Base-by-base conservation (phyloP, 2,329 filamentous ascomycete species). In the Cladophialophora exuberans region DNA sequence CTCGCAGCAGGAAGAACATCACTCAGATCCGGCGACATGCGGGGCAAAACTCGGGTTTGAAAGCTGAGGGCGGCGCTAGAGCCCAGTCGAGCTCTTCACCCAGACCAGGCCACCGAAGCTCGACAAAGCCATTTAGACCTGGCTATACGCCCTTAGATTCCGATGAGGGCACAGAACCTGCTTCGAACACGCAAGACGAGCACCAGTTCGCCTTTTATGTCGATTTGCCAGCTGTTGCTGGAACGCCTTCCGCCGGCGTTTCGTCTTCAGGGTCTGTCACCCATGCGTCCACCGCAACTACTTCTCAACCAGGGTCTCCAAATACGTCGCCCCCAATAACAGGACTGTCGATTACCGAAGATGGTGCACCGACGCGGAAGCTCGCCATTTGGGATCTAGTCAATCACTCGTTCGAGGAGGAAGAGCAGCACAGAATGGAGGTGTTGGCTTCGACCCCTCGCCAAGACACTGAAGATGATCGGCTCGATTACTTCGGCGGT, bases 11-110 rank as follows among this genome's bases (percentile, higher is more conserved):
- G 48, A 36, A 56, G 36, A 59, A 59, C 22, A 33, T 55, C 22
- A 52, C 56, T 13, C 56, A 59, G 48, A 59, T 59, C 23, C 56
- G 52, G 15, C 56, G 56, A 25, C 56, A 59, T 52, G 56, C 52
- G 43, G 52, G 52, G 28, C 52, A 52, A 28, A 55, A 43, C 33
- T 55, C 56, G 35, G 52, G 20, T 15, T 39, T 38, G 28, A 54
- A 39, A 46, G 31, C 50, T 36, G 43, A 39, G 18, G 33, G 18
- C 20, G 13, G 28, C 18, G 33, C 31, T 49, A 49, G 46, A 28
- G 35, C 23, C 39, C 33, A 25, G 22, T 49, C 46, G 17, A 49
- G 46, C 17, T 39, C 46, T 11, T 43, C 36, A 20, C 36, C 47
- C 4, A 43, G 10, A 11, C 47, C 15, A 7, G 52, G 22, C 17